phyloP scores from a whole-genome alignment of 495 filamentous ascomycete genomes.

The Saxispiralis lemnorum region DNA sequence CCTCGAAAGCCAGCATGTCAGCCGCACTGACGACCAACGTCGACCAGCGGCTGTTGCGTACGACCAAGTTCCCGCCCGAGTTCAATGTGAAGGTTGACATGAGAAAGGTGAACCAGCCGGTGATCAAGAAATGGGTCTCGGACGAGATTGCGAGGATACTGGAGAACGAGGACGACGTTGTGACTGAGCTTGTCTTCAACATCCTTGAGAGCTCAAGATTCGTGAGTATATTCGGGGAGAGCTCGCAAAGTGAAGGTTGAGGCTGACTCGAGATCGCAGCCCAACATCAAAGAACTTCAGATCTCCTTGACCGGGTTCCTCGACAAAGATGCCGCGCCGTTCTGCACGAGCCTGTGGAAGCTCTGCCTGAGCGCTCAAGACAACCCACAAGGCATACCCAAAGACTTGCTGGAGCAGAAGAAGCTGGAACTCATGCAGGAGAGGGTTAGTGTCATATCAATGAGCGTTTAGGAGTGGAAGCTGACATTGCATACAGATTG shows the following conservation, averaged over 20 bases:
- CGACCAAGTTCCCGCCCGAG: conserved; percentile 85
- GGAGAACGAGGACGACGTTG: conserved; percentile 81
- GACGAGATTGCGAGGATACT: conserved; percentile 71
- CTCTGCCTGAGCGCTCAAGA: conserved; percentile 77
- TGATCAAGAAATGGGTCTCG: conserved; percentile 98
- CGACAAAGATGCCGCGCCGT: conserved; percentile 75
- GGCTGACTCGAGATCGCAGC: conserved; percentile 33
- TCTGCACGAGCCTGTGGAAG: conserved; percentile 89
- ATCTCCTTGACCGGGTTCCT: conserved; percentile 88
- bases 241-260: too few species aligned
- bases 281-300: conserved; percentile 85
- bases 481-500: conserved; percentile 36
- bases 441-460: conserved; percentile 40
- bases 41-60: conserved; percentile 70
- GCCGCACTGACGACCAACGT: conserved; percentile 26
- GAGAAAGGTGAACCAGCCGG: conserved; percentile 86
- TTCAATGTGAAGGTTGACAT: conserved; percentile 94
- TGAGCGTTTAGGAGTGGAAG: not conserved
- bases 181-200: conserved; percentile 83
- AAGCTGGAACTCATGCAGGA: conserved; percentile 85
- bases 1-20: conserved; percentile 6
- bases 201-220: conserved; percentile 62
- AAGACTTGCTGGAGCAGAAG: conserved; percentile 88
- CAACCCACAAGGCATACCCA: conserved; percentile 77
- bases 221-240: conserved; percentile 36